Evolutionary conservation across 2,329 filamentous ascomycete species (phyloP).

Genomic region (Colletotrichum endophyticum): DNA sequence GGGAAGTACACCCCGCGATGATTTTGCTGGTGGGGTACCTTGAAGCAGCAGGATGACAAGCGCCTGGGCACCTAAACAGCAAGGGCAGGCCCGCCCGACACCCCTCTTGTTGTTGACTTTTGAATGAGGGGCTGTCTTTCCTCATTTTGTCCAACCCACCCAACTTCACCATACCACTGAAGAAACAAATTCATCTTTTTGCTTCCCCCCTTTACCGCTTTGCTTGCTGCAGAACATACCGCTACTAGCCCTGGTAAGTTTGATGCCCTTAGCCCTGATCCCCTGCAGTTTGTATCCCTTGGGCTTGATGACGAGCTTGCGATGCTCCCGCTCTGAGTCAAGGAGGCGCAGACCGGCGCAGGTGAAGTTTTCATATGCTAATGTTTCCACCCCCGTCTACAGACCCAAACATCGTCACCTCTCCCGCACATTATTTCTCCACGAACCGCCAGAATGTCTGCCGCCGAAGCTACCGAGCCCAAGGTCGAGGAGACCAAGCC

Average conservation of each 20-base stretch:
- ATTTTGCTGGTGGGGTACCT: neutral
- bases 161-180: constrained; percentile 18
- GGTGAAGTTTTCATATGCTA: constrained; percentile 6
- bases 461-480: constrained; percentile 55
- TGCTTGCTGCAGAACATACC: constrained; percentile 14
- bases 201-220: constrained; percentile 11
- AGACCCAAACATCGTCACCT: constrained; percentile 8
- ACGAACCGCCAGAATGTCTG: constrained; percentile 47
- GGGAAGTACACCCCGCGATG: neutral
- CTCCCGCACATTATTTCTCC: neutral
- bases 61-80: constrained; percentile 18
- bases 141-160: constrained; percentile 23
- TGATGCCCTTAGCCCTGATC: neutral
- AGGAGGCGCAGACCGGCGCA: constrained; percentile 17
- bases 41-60: neutral
- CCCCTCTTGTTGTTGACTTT: constrained; percentile 23
- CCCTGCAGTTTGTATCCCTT: neutral
- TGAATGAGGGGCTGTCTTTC: constrained; percentile 23
- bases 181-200: constrained; percentile 17
- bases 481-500: constrained; percentile 63
- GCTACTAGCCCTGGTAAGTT: constrained; percentile 11
- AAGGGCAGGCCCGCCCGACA: constrained; percentile 21
- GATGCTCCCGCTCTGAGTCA: neutral
- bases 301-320: neutral
- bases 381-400: neutral